Evolutionary conservation across 192 early-diverging fungal species (phyloP), one percentile per base, ranked within the genome.

Genomic region (Phycomyces blakesleeanus): DNA sequence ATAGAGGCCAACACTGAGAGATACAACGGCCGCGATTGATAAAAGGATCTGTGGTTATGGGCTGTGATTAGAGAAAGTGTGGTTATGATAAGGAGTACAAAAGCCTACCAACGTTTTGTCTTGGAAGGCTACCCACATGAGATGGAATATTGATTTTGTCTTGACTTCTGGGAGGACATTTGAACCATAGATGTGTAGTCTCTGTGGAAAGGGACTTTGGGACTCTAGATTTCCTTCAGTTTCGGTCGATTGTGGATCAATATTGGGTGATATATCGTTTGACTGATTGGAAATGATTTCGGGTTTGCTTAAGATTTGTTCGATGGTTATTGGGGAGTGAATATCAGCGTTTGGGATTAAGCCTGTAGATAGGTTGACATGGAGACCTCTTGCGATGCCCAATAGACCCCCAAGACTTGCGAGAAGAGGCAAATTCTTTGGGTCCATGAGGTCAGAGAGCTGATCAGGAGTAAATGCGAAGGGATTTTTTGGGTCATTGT

Each of bases 71-170:
- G n/a, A n/a, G n/a, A n/a, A n/a, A n/a, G n/a, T n/a, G n/a, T n/a
- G n/a, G n/a, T n/a, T n/a, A n/a, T n/a, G n/a, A n/a, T n/a, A n/a
- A n/a, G n/a, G n/a, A 38, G 24, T 55, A 20, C 14, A 25, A 25
- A 18, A 18, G 55, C 69, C 68, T 66, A 81, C 79, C 69, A 92
- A 69, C 63, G 88, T 89, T 64, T 89, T 89, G 69, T 92, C 91
- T 61, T 92, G 87, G 39, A 92, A 64, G 2, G 88, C 88, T 21
- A 87, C 84, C 89, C 89, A 91, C 79, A 91, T 88, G 24, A 93
- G 73, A 21, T 80, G 69, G 54, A 89, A 76, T 22, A 93, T 85
- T 40, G 76, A 76, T 50, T 90, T 90, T 39, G 80, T 65, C 71
- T 88, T 80, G n/a, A 79, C 64, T 42, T 81, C 81, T 0, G 91